Conservation (phyloP, 352 stramenopile genomes). For the Pythium phragmitis region DNA sequence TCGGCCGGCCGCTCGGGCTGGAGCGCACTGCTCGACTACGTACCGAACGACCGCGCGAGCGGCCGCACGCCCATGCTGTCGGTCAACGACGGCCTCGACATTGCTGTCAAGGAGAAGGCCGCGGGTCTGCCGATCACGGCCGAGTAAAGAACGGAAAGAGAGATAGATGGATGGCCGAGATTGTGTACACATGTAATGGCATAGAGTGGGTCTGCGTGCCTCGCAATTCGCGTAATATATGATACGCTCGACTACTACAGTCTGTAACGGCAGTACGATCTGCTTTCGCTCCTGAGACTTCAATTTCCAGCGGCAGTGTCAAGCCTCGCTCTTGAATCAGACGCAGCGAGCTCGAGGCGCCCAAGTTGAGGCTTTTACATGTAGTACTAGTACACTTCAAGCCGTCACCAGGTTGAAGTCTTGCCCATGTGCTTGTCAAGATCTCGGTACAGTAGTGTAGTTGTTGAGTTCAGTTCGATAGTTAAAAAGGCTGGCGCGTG, state of each 20-base stretch:
- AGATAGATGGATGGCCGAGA: background rate
- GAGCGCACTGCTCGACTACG: conserved; percentile 48
- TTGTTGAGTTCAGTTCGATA: no score
- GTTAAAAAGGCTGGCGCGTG: no score
- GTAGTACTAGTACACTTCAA: no score
- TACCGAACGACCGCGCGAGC: conserved; percentile 34
- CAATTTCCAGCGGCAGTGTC: no score
- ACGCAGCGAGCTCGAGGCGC: no score
- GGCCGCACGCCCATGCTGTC: conserved; percentile 55
- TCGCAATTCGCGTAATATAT: conserved; percentile 1
- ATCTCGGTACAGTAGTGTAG: no score
- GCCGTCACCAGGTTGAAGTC: no score
- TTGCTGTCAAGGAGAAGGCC: conserved; percentile 38
- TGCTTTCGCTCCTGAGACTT: no score
- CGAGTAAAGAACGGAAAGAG: background rate
- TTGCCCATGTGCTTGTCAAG: no score
- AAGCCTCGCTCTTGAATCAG: no score
- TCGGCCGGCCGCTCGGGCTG: conserved; percentile 61
- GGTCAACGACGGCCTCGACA: conserved; percentile 43
- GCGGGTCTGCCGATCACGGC: conserved; percentile 1
- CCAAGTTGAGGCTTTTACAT: no score
- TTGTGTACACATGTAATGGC: background rate
- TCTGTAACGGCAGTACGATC: no score
- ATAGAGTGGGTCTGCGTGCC: conserved; percentile 1
- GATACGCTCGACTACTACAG: background rate